Conservation (phyloP, 441 rosid species). For the Syzygium syzygioides region DNA sequence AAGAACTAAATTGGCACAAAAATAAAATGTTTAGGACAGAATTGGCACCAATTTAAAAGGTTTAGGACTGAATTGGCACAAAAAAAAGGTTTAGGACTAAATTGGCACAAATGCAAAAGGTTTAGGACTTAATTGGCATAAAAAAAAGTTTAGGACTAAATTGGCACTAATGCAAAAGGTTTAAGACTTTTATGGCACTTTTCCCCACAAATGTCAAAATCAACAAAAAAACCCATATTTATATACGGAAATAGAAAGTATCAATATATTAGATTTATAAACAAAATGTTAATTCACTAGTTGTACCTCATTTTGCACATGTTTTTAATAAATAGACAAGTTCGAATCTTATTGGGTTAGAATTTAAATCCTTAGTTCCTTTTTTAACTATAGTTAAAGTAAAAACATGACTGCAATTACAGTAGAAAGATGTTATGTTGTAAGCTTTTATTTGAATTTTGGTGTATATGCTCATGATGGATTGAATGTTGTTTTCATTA, state of each 20-base stretch:
- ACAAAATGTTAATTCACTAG: neutral
- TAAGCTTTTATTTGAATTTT: neutral
- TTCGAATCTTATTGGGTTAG: neutral
- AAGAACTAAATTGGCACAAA: no score
- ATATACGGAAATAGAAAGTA: no score
- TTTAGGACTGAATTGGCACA: no score
- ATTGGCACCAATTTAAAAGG: no score
- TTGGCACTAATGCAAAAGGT: no score
- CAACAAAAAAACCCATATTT: neutral
- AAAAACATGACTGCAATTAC: neutral
- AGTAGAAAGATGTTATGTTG: neutral
- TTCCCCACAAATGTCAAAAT: neutral
- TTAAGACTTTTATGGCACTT: no score
- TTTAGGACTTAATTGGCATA: no score
- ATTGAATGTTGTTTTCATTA: neutral
- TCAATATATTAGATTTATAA: neutral
- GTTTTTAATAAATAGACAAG: neutral
- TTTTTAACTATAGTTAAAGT: neutral
- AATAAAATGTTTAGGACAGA: no score
- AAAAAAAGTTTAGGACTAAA: no score
- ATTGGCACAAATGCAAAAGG: no score
- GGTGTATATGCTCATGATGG: neutral
- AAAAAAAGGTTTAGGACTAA: no score
- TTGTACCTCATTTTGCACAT: neutral
- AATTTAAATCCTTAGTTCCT: neutral